Conservation (phyloP, 768 basidiomycete genomes). For the Mycena haematopus region DNA sequence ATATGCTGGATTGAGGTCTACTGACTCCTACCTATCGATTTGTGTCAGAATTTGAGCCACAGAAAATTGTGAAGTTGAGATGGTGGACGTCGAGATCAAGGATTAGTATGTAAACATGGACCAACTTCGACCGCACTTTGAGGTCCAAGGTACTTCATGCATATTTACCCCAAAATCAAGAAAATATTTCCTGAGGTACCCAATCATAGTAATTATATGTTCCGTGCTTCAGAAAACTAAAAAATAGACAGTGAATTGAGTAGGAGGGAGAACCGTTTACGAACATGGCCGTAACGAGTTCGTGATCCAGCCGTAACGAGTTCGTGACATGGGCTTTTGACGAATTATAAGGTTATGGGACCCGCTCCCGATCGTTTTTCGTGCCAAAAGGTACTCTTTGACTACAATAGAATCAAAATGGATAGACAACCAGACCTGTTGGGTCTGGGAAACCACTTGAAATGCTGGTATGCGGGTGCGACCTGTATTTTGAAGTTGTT, state of each 20-base stretch:
- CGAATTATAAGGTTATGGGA: not conserved
- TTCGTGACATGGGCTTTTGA: not conserved
- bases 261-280: not conserved
- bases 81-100: conserved; percentile 1
- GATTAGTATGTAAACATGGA: not conserved
- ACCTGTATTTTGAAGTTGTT: too few relatives aligned
- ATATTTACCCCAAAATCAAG: not conserved
- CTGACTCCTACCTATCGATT: not conserved
- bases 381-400: not conserved
- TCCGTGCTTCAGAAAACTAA: not conserved
- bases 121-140: not conserved
- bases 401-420: too few relatives aligned
- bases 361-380: too few relatives aligned
- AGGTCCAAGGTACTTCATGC: too few relatives aligned
- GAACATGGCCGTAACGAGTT: conserved; percentile 3
- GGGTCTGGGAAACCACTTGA: too few relatives aligned
- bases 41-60: not conserved
- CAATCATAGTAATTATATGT: not conserved
- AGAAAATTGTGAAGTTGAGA: not conserved
- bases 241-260: not conserved
- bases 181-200: not conserved
- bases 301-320: conserved; percentile 11
- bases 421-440: too few relatives aligned
- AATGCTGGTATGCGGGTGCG: too few relatives aligned
- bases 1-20: not conserved